Evolutionary conservation across 2,329 filamentous ascomycete species (phyloP).

Genomic region (Fusarium sp.): DNA sequence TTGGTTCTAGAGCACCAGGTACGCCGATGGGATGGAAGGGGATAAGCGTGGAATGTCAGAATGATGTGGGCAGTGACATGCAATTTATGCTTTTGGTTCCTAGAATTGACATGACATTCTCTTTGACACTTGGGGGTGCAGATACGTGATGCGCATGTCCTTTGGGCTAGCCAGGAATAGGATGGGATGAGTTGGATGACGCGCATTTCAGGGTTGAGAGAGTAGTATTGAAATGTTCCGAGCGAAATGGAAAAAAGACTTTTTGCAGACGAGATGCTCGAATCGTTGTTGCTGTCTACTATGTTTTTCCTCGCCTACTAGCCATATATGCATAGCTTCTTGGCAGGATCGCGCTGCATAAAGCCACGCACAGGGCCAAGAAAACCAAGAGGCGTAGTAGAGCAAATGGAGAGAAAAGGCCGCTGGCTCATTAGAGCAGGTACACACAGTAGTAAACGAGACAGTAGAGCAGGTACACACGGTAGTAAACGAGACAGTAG

Average conservation of each 20-base stretch:
- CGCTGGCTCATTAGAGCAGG: not conserved
- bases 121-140: not conserved
- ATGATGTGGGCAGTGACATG: not conserved
- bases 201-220: slow-evolving; percentile 1
- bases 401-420: not conserved
- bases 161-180: not conserved
- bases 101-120: slow-evolving; percentile 11
- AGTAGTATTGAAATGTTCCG: not conserved
- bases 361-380: not conserved
- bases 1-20: slow-evolving; percentile 2
- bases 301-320: not conserved
- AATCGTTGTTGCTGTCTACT: not conserved
- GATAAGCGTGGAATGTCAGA: slow-evolving; percentile 4
- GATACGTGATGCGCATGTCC: not conserved
- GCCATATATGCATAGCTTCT: not conserved
- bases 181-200: slow-evolving; percentile 4
- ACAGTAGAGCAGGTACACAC: not conserved
- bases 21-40: not conserved
- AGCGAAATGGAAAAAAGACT: not conserved
- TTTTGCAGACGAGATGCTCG: not conserved
- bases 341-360: slow-evolving; percentile 10
- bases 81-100: not conserved
- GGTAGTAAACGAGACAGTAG: not conserved
- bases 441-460: not conserved
- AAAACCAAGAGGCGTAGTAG: not conserved